Conservation (phyloP, 495 filamentous ascomycete genomes). For the Xanthoparmelia taractica region DNA sequence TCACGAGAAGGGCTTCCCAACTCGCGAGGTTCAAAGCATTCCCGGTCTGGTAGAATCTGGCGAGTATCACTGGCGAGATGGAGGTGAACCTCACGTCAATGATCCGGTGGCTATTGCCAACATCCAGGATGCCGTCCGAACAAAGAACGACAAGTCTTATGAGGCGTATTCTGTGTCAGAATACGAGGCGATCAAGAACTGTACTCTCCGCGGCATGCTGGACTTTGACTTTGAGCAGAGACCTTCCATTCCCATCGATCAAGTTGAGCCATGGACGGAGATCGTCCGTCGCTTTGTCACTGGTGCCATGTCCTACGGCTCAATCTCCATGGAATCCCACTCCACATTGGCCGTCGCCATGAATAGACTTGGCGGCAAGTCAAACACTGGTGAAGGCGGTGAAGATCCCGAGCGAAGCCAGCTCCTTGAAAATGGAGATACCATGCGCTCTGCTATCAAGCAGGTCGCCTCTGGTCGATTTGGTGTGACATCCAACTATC, state of each 20-base stretch:
- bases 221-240: slow-evolving; percentile 95
- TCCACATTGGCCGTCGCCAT: slow-evolving; percentile 95
- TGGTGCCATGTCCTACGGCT: slow-evolving; percentile 99
- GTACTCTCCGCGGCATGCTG: slow-evolving; percentile 90
- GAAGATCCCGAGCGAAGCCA: slow-evolving; percentile 92
- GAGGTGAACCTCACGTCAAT: slow-evolving; percentile 96
- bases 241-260: slow-evolving; percentile 85
- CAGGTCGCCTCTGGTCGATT: slow-evolving; percentile 97
- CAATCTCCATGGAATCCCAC: slow-evolving; percentile 99
- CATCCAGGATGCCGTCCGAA: slow-evolving; percentile 94
- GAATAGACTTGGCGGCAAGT: slow-evolving; percentile 97
- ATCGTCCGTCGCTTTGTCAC: slow-evolving; percentile 97
- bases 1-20: slow-evolving; percentile 92
- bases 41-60: slow-evolving; percentile 88
- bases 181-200: slow-evolving; percentile 97
- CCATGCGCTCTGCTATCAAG: slow-evolving; percentile 98
- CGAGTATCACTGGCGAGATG: slow-evolving; percentile 99
- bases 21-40: slow-evolving; percentile 67
- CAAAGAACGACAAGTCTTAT: slow-evolving; percentile 99
- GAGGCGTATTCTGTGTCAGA: slow-evolving; percentile 92
- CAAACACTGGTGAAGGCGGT: slow-evolving; percentile 97
- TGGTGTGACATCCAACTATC: slow-evolving; percentile 94
- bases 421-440: slow-evolving; percentile 84
- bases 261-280: slow-evolving; percentile 98
- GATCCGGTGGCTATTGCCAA: slow-evolving; percentile 94